These are phyloP conservation scores for Plenodomus tracheiphilus DNA, from an alignment of 2,329 filamentous ascomycete species.

Conservation along the genomic window DNA sequence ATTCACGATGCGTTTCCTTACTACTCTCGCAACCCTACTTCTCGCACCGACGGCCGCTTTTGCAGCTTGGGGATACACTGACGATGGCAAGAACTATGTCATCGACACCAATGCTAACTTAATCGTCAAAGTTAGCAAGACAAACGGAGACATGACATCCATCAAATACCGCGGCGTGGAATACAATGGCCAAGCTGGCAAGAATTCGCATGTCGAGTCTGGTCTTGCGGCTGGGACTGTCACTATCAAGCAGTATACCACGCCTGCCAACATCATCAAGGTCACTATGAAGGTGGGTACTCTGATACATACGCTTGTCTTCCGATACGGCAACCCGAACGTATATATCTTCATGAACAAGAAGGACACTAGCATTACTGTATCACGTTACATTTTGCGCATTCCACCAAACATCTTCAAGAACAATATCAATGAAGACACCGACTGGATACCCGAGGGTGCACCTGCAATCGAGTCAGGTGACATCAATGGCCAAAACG, in stretches of 20 bases:
- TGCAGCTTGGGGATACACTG: constrained; percentile 48
- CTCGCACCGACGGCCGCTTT: constrained; percentile 35
- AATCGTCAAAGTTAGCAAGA: constrained; percentile 39
- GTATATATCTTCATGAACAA: constrained; percentile 55
- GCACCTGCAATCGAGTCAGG: constrained; percentile 23
- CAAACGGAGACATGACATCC: constrained; percentile 64
- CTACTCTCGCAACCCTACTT: constrained; percentile 17
- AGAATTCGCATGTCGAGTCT: constrained; percentile 58
- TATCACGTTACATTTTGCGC: constrained; percentile 45
- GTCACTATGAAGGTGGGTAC: constrained; percentile 60
- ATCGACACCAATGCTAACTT: constrained; percentile 38
- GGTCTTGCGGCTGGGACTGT: constrained; percentile 61
- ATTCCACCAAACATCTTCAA: constrained; percentile 26
- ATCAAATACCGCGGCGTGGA: constrained; percentile 62
- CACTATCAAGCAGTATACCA: constrained; percentile 42
- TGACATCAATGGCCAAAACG: constrained; percentile 20
- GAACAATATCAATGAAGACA: constrained; percentile 39
- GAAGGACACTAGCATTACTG: constrained; percentile 44
- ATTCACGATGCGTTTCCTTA: constrained; percentile 18
- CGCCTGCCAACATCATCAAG: constrained; percentile 52
- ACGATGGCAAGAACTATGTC: constrained; percentile 46
- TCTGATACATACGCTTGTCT: constrained; percentile 64
- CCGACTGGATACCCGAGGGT: constrained; percentile 34
- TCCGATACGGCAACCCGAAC: constrained; percentile 60
- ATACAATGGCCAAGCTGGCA: constrained; percentile 48